Evolutionary conservation across 2,329 filamentous ascomycete species (phyloP).

Genomic region (Trichophyton equinum): DNA sequence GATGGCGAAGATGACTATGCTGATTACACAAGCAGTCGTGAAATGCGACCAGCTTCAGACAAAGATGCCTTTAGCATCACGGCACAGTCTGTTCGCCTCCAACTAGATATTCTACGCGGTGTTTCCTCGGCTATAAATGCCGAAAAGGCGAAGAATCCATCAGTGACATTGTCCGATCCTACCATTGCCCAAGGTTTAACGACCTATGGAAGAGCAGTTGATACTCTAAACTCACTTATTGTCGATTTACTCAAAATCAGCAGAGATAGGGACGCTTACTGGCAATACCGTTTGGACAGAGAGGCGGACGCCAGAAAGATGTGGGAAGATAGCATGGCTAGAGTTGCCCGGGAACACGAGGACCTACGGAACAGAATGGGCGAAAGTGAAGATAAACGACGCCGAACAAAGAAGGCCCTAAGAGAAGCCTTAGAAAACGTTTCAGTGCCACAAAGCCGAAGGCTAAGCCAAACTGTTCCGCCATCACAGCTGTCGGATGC

Average conservation of each 20-base stretch:
- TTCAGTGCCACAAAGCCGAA: slow-evolving; percentile 29
- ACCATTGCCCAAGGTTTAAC: slow-evolving; percentile 63
- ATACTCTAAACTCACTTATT: slow-evolving; percentile 71
- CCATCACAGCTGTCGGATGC: slow-evolving; percentile 23
- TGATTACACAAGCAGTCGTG: slow-evolving; percentile 67
- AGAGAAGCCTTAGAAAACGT: slow-evolving; percentile 64
- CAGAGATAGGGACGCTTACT: slow-evolving; percentile 85
- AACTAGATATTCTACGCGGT: slow-evolving; percentile 77
- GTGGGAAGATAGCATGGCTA: slow-evolving; percentile 99
- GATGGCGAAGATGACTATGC: slow-evolving; percentile 59
- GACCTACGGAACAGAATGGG: slow-evolving; percentile 75
- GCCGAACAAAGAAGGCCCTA: slow-evolving; percentile 75
- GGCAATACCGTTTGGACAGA: slow-evolving; percentile 87
- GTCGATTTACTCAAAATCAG: slow-evolving; percentile 84
- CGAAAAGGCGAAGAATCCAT: slow-evolving; percentile 58
- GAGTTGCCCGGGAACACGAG: slow-evolving; percentile 90
- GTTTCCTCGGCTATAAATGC: slow-evolving; percentile 70
- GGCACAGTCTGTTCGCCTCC: slow-evolving; percentile 83
- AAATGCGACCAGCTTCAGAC: slow-evolving; percentile 50
- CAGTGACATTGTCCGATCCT: slow-evolving; percentile 60
- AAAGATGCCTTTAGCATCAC: slow-evolving; percentile 97
- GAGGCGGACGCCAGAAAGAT: slow-evolving; percentile 84
- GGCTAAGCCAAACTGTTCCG: slow-evolving; percentile 18
- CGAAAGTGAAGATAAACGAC: slow-evolving; percentile 80
- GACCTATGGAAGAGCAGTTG: slow-evolving; percentile 81